A percentile compares a stretch with the other conserved stretches of the same genome.
Evolutionary conservation across 2,329 filamentous ascomycete species (phyloP).

Genomic region (Colletotrichum filicis): DNA sequence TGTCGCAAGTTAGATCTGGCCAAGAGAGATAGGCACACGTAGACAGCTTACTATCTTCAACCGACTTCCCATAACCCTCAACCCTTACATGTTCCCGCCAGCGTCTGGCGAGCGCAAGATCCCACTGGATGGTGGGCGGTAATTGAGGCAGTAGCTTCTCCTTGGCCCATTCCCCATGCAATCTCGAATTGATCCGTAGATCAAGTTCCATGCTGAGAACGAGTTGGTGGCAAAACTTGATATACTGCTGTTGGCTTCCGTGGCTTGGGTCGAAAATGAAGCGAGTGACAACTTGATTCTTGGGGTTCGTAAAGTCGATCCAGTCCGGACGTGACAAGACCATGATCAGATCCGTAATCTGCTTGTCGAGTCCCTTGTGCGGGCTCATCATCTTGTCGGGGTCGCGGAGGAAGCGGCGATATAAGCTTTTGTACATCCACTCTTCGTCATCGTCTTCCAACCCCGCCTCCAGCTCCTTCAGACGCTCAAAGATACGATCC

Average conservation of each 20-base stretch:
- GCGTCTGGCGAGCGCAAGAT: constrained; percentile 76
- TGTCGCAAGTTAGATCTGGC: constrained; percentile 28
- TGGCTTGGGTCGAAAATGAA: constrained; percentile 74
- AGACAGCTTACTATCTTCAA: constrained; percentile 59
- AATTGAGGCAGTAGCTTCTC: constrained; percentile 72
- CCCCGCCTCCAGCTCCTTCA: constrained; percentile 67
- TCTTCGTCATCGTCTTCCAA: constrained; percentile 68
- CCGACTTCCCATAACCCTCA: constrained; percentile 65
- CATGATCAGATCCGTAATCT: constrained; percentile 78
- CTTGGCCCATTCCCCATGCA: constrained; percentile 72
- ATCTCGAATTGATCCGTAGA: constrained; percentile 72
- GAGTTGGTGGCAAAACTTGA: constrained; percentile 81
- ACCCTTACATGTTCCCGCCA: constrained; percentile 79
- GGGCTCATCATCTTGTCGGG: constrained; percentile 70
- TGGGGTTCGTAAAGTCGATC: constrained; percentile 77
- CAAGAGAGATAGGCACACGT: neutral
- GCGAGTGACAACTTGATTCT: constrained; percentile 79
- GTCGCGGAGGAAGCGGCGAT: constrained; percentile 74
- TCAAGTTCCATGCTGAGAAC: constrained; percentile 78
- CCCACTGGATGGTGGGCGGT: constrained; percentile 78
- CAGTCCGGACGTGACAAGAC: constrained; percentile 76
- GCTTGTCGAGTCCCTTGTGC: constrained; percentile 73
- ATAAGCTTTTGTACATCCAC: constrained; percentile 72
- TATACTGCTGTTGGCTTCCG: constrained; percentile 66
- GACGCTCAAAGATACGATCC: constrained; percentile 65